Evolutionary conservation across 2,329 filamentous ascomycete species (phyloP).

Genomic region (Pseudogymnoascus sp.): DNA sequence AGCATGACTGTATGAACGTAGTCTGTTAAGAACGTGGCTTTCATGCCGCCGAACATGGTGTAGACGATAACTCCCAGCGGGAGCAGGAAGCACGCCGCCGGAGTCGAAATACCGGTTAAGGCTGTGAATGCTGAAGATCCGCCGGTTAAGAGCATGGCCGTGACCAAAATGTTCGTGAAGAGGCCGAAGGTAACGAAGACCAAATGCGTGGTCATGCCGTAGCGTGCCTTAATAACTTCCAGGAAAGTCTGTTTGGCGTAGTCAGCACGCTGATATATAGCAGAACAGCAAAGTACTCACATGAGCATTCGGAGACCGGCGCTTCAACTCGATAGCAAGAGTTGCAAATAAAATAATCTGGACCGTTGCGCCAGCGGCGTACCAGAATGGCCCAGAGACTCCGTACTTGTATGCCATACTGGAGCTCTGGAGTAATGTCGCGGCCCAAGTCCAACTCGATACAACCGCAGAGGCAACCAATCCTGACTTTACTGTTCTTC

Average conservation of each 20-base stretch:
- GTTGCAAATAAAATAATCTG: conserved; percentile 87
- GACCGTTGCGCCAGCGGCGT: conserved; percentile 64
- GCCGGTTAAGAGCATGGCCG: conserved; percentile 80
- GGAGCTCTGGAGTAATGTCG: conserved; percentile 69
- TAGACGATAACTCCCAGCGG: conserved; percentile 75
- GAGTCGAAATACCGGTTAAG: conserved; percentile 65
- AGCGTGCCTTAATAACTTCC: conserved; percentile 73
- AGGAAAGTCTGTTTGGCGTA: conserved; percentile 48
- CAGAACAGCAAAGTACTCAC: conserved; percentile 17
- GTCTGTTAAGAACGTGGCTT: conserved; percentile 75
- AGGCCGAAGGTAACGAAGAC: conserved; percentile 77
- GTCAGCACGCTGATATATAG: not conserved
- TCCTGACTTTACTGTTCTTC: conserved; percentile 79
- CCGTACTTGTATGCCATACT: conserved; percentile 76
- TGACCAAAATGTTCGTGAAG: conserved; percentile 79
- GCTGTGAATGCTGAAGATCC: conserved; percentile 66
- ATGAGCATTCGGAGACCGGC: conserved; percentile 78
- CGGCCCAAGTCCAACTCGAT: conserved; percentile 88
- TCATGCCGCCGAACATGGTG: conserved; percentile 70
- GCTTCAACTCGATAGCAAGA: conserved; percentile 81
- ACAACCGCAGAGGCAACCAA: conserved; percentile 85
- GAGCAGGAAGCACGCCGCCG: conserved; percentile 75
- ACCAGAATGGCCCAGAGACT: conserved; percentile 58
- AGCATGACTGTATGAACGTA: conserved; percentile 82
- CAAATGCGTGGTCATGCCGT: conserved; percentile 62